A percentile compares a stretch with the other conserved stretches of the same genome.
Conservation (phyloP, 352 stramenopile genomes). For the Globisporangium takayamanum region DNA sequence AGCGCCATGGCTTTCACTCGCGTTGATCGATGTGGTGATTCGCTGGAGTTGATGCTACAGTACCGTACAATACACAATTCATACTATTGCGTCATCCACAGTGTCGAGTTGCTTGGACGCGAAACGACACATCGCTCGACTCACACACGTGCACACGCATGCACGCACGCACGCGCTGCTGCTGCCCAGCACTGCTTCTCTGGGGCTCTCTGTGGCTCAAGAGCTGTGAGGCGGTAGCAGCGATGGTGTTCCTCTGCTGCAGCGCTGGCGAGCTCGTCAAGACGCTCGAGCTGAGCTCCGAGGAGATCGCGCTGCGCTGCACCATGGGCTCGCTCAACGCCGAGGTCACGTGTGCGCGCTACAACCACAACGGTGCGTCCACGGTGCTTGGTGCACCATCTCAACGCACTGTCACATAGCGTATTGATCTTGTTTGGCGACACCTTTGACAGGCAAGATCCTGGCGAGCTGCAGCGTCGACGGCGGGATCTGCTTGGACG, state of each 20-base stretch:
- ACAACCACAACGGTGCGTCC: constrained; percentile 51
- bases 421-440: too few species aligned
- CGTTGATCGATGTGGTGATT: constrained; percentile 7
- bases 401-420: too few species aligned
- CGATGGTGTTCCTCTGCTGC: constrained; percentile 52
- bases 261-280: constrained; percentile 41
- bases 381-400: not conserved
- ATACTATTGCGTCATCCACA: too few species aligned
- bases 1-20: constrained; percentile 14
- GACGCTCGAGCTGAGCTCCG: constrained; percentile 53
- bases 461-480: constrained; percentile 56
- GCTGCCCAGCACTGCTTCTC: too few species aligned
- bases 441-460: constrained; percentile 31
- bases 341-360: constrained; percentile 52
- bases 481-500: constrained; percentile 49
- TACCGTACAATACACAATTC: too few species aligned
- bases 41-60: too few species aligned
- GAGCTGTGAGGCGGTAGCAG: too few species aligned
- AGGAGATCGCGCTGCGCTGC: constrained; percentile 35
- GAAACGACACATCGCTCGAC: too few species aligned
- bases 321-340: constrained; percentile 42
- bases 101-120: too few species aligned
- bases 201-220: too few species aligned
- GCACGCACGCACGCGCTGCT: too few species aligned
- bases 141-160: too few species aligned